Conservation (phyloP, 1,139 yeast species). For the Taphrina wiesneri region DNA sequence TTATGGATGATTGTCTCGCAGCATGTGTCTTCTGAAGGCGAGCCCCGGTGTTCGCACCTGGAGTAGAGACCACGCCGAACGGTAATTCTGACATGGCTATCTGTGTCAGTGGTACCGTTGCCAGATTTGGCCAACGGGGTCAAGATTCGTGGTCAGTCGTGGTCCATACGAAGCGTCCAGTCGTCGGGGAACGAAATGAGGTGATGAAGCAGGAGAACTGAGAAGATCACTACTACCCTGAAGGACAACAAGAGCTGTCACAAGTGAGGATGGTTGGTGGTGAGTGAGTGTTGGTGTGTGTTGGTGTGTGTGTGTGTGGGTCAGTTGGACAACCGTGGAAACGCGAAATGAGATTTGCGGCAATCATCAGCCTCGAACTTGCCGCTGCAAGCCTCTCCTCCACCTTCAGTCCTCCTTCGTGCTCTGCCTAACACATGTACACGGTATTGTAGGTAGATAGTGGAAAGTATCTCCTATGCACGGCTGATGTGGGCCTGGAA, state of each 20-base stretch:
- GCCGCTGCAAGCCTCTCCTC: not conserved
- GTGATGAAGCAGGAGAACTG: too few relatives aligned
- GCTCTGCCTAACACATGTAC: not conserved
- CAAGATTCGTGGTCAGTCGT: not conserved
- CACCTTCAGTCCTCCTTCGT: not conserved
- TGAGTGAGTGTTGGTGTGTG: not conserved
- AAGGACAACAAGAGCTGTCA: too few relatives aligned
- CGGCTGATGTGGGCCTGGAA: too few relatives aligned
- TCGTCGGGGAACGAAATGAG: too few relatives aligned
- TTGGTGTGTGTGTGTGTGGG: not conserved
- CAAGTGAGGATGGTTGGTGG: not conserved
- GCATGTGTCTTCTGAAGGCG: not conserved
- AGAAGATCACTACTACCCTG: too few relatives aligned
- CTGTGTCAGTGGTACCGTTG: not conserved
- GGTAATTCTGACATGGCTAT: not conserved
- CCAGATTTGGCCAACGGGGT: not conserved
- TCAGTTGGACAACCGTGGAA: not conserved
- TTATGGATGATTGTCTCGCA: constrained; percentile 7
- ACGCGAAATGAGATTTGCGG: not conserved
- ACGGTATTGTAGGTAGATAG: not conserved
- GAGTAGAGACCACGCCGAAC: not conserved
- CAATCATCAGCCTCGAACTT: not conserved
- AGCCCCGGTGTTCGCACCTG: not conserved
- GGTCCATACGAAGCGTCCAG: not conserved
- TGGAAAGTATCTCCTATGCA: too few relatives aligned